A percentile compares a stretch with the other conserved stretches of the same genome.
Conservation (phyloP, 1,139 yeast species). For the Sugiyamaella castrensis region DNA sequence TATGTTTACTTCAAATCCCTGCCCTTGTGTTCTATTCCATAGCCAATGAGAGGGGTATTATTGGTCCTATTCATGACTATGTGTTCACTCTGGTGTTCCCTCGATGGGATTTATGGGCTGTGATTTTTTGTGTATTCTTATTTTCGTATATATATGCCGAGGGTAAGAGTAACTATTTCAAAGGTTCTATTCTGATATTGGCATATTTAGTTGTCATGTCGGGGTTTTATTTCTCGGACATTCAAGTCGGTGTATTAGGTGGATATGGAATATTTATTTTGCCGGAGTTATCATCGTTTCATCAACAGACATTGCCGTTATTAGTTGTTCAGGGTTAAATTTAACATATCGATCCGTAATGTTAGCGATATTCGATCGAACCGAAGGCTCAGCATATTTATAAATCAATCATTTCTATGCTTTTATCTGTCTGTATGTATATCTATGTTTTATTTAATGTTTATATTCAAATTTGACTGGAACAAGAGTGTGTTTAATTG, state of each 20-base stretch:
- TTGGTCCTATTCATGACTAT: slow-evolving; percentile 38
- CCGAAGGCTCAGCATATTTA: too few relatives aligned
- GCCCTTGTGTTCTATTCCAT: slow-evolving; percentile 79
- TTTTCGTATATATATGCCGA: slow-evolving; percentile 95
- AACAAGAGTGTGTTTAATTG: too few relatives aligned
- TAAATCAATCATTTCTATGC: too few relatives aligned
- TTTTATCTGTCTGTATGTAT: too few relatives aligned
- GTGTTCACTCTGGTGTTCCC: slow-evolving; percentile 89
- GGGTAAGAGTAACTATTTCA: slow-evolving; percentile 93
- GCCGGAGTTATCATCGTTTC: background rate
- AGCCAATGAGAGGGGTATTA: slow-evolving; percentile 37
- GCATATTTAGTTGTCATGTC: slow-evolving; percentile 71
- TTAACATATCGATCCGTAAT: too few relatives aligned
- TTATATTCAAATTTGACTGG: too few relatives aligned
- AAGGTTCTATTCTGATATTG: slow-evolving; percentile 84
- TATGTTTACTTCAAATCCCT: slow-evolving; percentile 92
- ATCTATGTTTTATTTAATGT: too few relatives aligned
- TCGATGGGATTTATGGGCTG: slow-evolving; percentile 90
- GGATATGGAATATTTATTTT: slow-evolving; percentile 10
- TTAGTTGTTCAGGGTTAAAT: too few relatives aligned
- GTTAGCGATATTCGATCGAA: too few relatives aligned
- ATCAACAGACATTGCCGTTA: too few relatives aligned
- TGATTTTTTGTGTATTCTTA: slow-evolving; percentile 78
- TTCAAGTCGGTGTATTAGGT: slow-evolving; percentile 36
- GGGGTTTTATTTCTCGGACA: slow-evolving; percentile 64